Conservation (phyloP, 75 land plant species). For the Pinus taeda region DNA sequence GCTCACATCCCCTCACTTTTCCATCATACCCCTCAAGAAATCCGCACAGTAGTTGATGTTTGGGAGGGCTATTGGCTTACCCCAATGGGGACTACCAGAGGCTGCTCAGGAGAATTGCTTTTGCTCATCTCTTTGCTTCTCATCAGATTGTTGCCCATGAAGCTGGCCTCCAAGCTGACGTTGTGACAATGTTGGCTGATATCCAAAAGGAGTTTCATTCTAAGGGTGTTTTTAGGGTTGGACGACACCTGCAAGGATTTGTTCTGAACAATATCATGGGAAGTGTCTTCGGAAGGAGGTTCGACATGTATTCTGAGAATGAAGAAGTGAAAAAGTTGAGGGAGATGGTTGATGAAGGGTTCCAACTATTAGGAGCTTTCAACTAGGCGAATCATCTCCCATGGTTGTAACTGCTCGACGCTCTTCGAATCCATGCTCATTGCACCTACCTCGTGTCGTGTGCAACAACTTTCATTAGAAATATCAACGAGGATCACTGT, state of each 20-base stretch:
- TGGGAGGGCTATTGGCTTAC: too few species aligned
- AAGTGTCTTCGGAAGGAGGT: slow-evolving; percentile 32
- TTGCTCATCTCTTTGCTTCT: not conserved
- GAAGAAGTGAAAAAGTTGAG: slow-evolving; percentile 10
- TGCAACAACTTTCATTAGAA: too few species aligned
- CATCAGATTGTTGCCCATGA: not conserved
- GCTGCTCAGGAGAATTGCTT: not conserved
- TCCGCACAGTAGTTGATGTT: not conserved
- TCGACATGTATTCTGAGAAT: not conserved
- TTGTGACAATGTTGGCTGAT: not conserved
- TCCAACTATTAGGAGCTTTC: slow-evolving; percentile 51
- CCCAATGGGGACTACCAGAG: too few species aligned
- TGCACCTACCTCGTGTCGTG: too few species aligned
- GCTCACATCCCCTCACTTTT: not conserved
- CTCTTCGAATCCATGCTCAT: too few species aligned
- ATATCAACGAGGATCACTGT: too few species aligned
- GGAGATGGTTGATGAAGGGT: slow-evolving; percentile 45
- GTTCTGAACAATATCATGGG: slow-evolving; percentile 11
- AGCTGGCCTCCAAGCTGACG: not conserved
- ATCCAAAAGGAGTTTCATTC: not conserved
- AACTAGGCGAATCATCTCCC: too few species aligned
- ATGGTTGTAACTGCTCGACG: too few species aligned
- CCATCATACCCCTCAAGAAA: not conserved
- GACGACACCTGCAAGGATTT: too few species aligned
- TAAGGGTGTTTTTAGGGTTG: slow-evolving; percentile 34